Evolutionary conservation across 164 flowering plant species (phyloP).

Genomic region (Warburgia ugandensis): DNA sequence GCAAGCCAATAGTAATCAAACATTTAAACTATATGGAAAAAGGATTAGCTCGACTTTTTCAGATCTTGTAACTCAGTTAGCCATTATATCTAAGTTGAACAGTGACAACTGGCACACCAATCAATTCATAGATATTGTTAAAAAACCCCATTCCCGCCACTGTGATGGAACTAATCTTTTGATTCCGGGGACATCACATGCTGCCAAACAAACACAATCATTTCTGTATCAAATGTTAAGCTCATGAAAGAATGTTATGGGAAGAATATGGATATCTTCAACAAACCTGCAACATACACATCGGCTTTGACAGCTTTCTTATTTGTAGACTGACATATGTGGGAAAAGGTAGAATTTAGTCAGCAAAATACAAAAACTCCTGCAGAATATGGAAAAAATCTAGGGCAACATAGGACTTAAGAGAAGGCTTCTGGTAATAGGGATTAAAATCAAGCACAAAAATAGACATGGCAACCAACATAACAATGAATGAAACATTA

Average conservation of each 20-base stretch:
- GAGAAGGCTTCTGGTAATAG: too few species aligned
- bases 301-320: slow-evolving; percentile 84
- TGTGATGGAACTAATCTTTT: slow-evolving; percentile 75
- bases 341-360: too few species aligned
- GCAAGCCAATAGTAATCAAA: background rate
- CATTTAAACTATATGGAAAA: background rate
- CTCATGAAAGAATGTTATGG: background rate
- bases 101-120: slow-evolving; percentile 95
- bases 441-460: too few species aligned
- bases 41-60: slow-evolving; percentile 61
- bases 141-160: slow-evolving; percentile 80
- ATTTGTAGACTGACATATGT: slow-evolving; percentile 68
- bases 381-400: too few species aligned
- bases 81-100: slow-evolving; percentile 97
- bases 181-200: slow-evolving; percentile 99
- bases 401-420: too few species aligned
- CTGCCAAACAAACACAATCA: slow-evolving; percentile 34
- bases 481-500: too few species aligned
- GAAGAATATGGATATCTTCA: background rate
- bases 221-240: slow-evolving; percentile 2
- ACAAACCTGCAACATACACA: slow-evolving; percentile 95
- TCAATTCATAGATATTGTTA: slow-evolving; percentile 71
- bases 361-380: too few species aligned
- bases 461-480: too few species aligned
- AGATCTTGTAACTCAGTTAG: slow-evolving; percentile 82